Conservation (phyloP, 495 filamentous ascomycete genomes). For the Hypomontagnella submonticulosa region DNA sequence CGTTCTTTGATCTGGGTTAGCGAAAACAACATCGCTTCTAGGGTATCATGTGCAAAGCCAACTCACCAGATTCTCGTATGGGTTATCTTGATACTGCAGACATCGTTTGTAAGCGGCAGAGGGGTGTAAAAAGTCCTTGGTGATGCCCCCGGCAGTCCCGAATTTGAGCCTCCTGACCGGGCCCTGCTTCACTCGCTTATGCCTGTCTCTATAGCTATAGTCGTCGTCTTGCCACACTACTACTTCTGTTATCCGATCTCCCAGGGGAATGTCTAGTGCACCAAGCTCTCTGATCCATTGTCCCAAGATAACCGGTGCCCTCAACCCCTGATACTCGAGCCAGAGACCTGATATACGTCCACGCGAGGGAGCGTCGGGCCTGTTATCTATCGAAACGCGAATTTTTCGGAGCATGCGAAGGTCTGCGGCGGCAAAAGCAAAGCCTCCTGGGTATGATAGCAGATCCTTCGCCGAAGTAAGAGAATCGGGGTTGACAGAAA, state of each 20-base stretch:
- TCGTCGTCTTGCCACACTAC: constrained; percentile 29
- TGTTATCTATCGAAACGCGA: constrained; percentile 12
- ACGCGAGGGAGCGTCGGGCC: neutral
- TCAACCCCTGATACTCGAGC: constrained; percentile 23
- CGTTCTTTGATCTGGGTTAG: constrained; percentile 4
- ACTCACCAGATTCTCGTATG: constrained; percentile 19
- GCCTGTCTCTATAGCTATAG: constrained; percentile 4
- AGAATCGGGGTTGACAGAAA: neutral
- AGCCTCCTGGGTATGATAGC: constrained; percentile 1
- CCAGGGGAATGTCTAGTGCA: constrained; percentile 1
- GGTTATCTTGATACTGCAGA: constrained; percentile 17
- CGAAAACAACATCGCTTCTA: neutral
- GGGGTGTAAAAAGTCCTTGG: constrained; percentile 18
- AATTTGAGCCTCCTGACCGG: constrained; percentile 4
- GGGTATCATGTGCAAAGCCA: neutral
- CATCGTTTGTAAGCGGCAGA: constrained; percentile 3
- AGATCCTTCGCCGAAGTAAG: constrained; percentile 10
- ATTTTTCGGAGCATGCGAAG: constrained; percentile 6
- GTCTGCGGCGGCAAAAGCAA: constrained; percentile 13
- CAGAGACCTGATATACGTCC: constrained; percentile 12
- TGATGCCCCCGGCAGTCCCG: constrained; percentile 1
- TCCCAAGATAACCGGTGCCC: constrained; percentile 7
- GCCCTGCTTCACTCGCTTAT: constrained; percentile 18
- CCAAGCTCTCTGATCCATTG: constrained; percentile 20
- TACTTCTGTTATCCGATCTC: constrained; percentile 18